Evolutionary conservation across 257 asterid genomes (phyloP).

Genomic region (Jaltomata sinuosa): DNA sequence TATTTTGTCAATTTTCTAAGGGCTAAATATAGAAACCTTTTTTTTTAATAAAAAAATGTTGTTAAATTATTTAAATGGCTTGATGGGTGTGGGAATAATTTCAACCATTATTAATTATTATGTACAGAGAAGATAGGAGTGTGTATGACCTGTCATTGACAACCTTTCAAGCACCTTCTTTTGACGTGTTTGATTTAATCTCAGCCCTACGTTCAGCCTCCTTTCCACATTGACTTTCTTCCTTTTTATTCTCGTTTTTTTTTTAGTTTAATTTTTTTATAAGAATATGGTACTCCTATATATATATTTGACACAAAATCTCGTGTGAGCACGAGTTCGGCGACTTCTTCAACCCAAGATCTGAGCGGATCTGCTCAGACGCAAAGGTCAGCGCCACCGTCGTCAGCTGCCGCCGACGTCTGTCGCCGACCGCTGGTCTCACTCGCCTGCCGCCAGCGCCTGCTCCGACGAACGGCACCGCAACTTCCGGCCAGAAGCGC

Average conservation of each 20-base stretch:
- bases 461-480: too few species aligned
- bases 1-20: neutral
- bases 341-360: too few species aligned
- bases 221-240: neutral
- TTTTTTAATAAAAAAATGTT: neutral
- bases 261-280: neutral
- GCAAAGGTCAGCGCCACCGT: too few species aligned
- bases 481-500: too few species aligned
- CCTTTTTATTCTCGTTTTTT: neutral
- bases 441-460: too few species aligned
- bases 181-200: constrained; percentile 1
- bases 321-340: too few species aligned
- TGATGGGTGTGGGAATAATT: neutral
- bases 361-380: too few species aligned
- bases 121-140: neutral
- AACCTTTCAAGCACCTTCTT: neutral
- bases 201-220: neutral
- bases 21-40: neutral
- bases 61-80: neutral
- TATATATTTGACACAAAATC: too few species aligned
- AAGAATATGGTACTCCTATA: too few species aligned
- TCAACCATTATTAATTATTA: neutral
- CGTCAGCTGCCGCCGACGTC: too few species aligned
- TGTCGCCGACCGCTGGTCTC: too few species aligned
- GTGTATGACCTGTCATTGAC: neutral